Percentiles rank a stretch among this genome's conserved stretches.
Evolutionary conservation across 495 filamentous ascomycete genomes (phyloP).

Genomic region (Penicillium egyptiacum): DNA sequence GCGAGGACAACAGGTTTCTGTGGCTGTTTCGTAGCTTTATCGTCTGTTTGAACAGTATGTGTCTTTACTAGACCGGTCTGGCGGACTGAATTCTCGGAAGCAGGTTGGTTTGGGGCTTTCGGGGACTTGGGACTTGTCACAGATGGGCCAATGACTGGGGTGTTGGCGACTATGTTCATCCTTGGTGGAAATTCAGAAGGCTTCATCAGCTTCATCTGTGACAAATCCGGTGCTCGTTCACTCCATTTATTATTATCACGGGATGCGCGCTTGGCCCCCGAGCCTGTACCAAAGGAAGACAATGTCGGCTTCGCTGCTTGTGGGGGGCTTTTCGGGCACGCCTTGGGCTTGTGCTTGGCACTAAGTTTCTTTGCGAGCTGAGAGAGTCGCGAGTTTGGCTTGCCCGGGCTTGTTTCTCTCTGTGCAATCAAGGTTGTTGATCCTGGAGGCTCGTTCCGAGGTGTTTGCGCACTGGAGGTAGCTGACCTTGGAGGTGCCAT

Average conservation of each 20-base stretch:
- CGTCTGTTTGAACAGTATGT: background rate
- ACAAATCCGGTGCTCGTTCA: slow-evolving; percentile 48
- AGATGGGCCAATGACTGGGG: slow-evolving; percentile 1
- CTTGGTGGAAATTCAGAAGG: slow-evolving; percentile 33
- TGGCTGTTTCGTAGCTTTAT: background rate
- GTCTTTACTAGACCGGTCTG: background rate
- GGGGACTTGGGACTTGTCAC: background rate
- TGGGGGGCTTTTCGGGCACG: background rate
- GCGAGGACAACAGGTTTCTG: background rate
- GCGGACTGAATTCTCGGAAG: background rate
- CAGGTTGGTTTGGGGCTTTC: background rate
- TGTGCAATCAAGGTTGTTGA: background rate
- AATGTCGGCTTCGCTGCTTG: background rate
- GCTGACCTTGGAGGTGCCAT: background rate
- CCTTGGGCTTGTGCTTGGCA: background rate
- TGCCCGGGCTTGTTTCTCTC: background rate
- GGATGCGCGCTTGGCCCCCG: background rate
- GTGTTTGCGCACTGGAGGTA: background rate
- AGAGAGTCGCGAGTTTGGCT: background rate
- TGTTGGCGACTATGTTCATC: slow-evolving; percentile 7
- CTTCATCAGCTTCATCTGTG: slow-evolving; percentile 38
- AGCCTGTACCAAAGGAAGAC: background rate
- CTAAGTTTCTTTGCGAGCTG: background rate
- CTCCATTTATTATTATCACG: slow-evolving; percentile 9
- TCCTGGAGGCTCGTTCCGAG: background rate